phyloP scores from a whole-genome alignment of 176 grass and related monocot species.

The Canna indica region DNA sequence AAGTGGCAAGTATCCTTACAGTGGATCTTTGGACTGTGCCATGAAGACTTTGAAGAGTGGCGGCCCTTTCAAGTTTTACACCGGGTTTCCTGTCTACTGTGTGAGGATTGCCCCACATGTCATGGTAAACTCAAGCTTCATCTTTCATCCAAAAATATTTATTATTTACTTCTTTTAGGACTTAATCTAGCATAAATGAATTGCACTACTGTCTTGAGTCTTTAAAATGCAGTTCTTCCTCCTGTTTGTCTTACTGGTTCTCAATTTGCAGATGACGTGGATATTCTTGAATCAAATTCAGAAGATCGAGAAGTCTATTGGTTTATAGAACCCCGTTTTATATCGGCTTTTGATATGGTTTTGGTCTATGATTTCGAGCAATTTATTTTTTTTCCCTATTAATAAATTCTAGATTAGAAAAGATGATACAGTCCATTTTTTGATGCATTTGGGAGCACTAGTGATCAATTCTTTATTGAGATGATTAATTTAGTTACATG shows the following conservation, averaged over 20 bases:
- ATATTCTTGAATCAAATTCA: conserved; percentile 95
- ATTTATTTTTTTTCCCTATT: no score
- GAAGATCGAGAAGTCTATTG: conserved; percentile 54
- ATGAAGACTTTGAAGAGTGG: conserved; percentile 71
- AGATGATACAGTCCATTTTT: no score
- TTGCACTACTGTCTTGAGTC: no score
- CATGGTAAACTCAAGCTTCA: conserved; percentile 74
- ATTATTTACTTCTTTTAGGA: no score
- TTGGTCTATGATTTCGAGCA: no score
- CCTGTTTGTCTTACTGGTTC: not conserved
- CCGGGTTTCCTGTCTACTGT: conserved; percentile 89
- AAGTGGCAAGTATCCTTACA: conserved; percentile 82
- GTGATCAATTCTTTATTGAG: no score
- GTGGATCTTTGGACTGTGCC: conserved; percentile 67
- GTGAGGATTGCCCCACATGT: conserved; percentile 87
- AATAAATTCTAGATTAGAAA: no score
- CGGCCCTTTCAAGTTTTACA: conserved; percentile 90
- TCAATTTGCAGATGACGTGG: conserved; percentile 71
- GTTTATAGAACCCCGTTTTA: conserved; percentile 37
- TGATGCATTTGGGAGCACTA: no score
- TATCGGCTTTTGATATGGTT: no score
- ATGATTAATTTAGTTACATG: no score
- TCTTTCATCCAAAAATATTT: not conserved
- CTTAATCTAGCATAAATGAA: no score
- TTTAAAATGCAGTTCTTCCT: no score